A percentile compares a stretch with the other conserved stretches of the same genome.
Evolutionary conservation across 495 filamentous ascomycete genomes (phyloP).

Genomic region (Aspergillus kassunensis): DNA sequence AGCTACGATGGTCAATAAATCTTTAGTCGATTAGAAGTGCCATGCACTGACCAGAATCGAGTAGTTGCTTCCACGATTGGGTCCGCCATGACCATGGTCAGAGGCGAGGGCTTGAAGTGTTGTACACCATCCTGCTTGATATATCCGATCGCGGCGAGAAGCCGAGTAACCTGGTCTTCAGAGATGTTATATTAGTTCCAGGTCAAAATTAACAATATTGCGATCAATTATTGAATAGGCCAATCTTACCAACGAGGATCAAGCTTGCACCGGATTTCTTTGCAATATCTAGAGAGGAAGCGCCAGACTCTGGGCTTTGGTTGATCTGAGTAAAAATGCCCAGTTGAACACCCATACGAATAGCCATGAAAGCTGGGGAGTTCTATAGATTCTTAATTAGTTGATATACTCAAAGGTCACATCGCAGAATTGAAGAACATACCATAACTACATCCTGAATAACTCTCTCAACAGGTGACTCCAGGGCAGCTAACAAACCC

Average conservation of each 20-base stretch:
- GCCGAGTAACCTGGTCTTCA: conserved; percentile 18
- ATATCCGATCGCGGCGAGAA: conserved; percentile 16
- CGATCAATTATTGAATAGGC: neutral
- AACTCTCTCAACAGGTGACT: no score
- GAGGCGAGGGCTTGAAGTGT: conserved; percentile 17
- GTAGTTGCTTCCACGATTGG: no score
- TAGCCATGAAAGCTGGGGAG: no score
- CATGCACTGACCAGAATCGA: no score
- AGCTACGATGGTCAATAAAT: no score
- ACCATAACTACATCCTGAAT: no score
- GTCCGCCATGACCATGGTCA: conserved; percentile 20
- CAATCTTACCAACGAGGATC: conserved; percentile 15
- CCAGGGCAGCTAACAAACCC: no score
- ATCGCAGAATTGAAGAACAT: no score
- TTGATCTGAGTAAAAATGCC: conserved; percentile 13
- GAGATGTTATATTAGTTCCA: neutral
- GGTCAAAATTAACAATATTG: no score
- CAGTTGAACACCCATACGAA: conserved; percentile 21
- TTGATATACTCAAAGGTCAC: no score
- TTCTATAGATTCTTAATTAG: no score
- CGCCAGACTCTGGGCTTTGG: conserved; percentile 4
- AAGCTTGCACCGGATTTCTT: conserved; percentile 13
- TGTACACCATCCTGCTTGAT: conserved; percentile 10
- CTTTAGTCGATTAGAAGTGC: no score
- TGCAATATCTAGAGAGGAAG: conserved; percentile 12